Percentiles rank a stretch among this genome's conserved stretches.
These are phyloP conservation scores for Arthrobotrys pseudoclavata DNA, from an alignment of 2,329 filamentous ascomycete genomes.

Conservation along the genomic window DNA sequence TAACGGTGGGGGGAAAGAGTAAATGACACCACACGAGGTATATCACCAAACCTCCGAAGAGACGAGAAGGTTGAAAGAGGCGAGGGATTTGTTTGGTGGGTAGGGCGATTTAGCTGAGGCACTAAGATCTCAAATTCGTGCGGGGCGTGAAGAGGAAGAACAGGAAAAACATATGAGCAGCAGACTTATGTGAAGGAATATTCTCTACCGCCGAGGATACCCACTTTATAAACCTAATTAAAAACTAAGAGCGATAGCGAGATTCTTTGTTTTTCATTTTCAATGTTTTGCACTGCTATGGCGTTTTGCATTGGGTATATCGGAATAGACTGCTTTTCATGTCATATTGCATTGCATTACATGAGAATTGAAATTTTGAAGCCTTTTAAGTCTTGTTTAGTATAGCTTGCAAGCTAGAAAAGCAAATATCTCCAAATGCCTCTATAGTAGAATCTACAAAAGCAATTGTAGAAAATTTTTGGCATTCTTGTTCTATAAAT, in stretches of 20 bases:
- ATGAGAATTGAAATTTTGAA: too few relatives aligned
- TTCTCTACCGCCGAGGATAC: constrained; percentile 12
- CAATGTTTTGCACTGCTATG: not conserved
- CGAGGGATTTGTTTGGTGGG: constrained; percentile 15
- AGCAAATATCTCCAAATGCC: too few relatives aligned
- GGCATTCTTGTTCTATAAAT: too few relatives aligned
- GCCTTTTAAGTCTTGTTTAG: too few relatives aligned
- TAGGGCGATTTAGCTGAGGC: constrained; percentile 2
- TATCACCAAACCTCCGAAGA: constrained; percentile 1
- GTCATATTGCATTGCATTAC: not conserved
- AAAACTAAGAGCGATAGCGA: not conserved
- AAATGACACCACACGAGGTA: not conserved
- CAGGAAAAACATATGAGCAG: not conserved
- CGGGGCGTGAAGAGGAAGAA: not conserved
- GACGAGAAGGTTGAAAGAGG: constrained; percentile 1
- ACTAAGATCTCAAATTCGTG: constrained; percentile 1
- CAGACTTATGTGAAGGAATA: constrained; percentile 6
- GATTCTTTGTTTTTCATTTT: not conserved
- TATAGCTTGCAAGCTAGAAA: too few relatives aligned
- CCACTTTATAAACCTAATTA: not conserved
- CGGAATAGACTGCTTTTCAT: not conserved
- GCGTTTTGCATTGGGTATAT: not conserved
- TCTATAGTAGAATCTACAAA: too few relatives aligned
- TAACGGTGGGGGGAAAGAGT: too few relatives aligned
- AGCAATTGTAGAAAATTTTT: too few relatives aligned